A percentile compares a stretch with the other conserved stretches of the same genome.
These are phyloP conservation scores for Macrophomina tecta DNA, from an alignment of 2,329 filamentous ascomycete species.

Conservation along the genomic window DNA sequence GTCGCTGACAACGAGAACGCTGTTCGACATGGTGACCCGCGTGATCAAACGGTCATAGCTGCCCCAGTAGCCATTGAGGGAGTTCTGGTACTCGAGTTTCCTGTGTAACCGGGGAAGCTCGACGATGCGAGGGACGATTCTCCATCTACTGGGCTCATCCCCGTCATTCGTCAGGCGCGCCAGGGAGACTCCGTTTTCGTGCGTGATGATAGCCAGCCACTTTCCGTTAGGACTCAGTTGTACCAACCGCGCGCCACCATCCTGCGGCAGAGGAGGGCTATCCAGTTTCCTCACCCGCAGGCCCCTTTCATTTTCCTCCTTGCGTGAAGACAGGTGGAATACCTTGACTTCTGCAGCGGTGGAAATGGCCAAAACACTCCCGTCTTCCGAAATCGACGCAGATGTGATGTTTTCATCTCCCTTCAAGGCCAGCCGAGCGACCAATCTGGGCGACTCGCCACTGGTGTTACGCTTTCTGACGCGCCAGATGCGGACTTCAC, in stretches of 20 bases:
- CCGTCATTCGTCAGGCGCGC: conserved; percentile 56
- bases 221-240: conserved; percentile 72
- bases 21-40: conserved; percentile 76
- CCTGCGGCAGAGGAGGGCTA: conserved; percentile 60
- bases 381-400: conserved; percentile 72
- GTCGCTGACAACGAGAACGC: conserved; percentile 79
- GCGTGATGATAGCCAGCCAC: conserved; percentile 67
- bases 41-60: conserved; percentile 78
- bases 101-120: conserved; percentile 48
- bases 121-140: conserved; percentile 45
- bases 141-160: conserved; percentile 44
- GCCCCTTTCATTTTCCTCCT: conserved; percentile 60
- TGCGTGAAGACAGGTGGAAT: conserved; percentile 69
- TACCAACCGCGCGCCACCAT: conserved; percentile 69
- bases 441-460: conserved; percentile 47
- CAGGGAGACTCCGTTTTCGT: conserved; percentile 52
- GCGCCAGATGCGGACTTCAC: conserved; percentile 84
- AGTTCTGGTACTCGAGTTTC: conserved; percentile 35
- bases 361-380: conserved; percentile 75
- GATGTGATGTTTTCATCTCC: conserved; percentile 83
- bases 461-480: conserved; percentile 58
- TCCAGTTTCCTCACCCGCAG: conserved; percentile 75
- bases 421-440: conserved; percentile 48
- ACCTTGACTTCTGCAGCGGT: conserved; percentile 77
- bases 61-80: conserved; percentile 70